These are phyloP conservation scores for Cicer pinnatifidum DNA, from an alignment of 306 rosid genomes.

Conservation along the genomic window DNA sequence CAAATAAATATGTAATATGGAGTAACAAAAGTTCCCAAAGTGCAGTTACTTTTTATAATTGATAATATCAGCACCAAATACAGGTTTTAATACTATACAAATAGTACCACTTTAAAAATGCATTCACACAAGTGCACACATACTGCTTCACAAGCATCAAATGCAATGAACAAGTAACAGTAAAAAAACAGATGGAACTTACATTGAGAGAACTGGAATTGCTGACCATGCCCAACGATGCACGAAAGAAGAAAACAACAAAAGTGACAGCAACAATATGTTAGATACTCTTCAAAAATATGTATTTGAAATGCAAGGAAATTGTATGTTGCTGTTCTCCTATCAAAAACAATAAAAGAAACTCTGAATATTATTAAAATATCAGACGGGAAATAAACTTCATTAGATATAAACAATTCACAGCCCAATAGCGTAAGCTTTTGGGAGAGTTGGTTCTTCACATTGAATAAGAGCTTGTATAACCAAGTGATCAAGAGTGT, in stretches of 20 bases:
- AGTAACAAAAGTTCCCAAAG: conserved; percentile 30
- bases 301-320: conserved; percentile 26
- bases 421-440: neutral
- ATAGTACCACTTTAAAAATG: conserved; percentile 14
- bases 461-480: neutral
- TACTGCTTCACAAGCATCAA: conserved; percentile 38
- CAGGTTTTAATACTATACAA: conserved; percentile 6
- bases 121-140: conserved; percentile 24
- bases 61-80: conserved; percentile 30
- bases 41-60: conserved; percentile 4
- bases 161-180: conserved; percentile 30
- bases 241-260: conserved; percentile 46
- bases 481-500: conserved; percentile 7
- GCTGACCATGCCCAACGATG: conserved; percentile 67
- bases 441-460: conserved; percentile 18
- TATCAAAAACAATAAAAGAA: conserved; percentile 13
- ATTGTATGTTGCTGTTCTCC: conserved; percentile 12
- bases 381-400: neutral
- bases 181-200: conserved; percentile 53
- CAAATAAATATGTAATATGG: conserved; percentile 32
- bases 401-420: conserved; percentile 10
- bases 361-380: conserved; percentile 3
- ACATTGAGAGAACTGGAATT: conserved; percentile 98
- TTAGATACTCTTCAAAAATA: conserved; percentile 6
- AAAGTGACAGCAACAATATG: conserved; percentile 56